These are phyloP conservation scores for Discostella pseudostelligera DNA, from an alignment of 108 stramenopile genomes.

Conservation along the genomic window DNA sequence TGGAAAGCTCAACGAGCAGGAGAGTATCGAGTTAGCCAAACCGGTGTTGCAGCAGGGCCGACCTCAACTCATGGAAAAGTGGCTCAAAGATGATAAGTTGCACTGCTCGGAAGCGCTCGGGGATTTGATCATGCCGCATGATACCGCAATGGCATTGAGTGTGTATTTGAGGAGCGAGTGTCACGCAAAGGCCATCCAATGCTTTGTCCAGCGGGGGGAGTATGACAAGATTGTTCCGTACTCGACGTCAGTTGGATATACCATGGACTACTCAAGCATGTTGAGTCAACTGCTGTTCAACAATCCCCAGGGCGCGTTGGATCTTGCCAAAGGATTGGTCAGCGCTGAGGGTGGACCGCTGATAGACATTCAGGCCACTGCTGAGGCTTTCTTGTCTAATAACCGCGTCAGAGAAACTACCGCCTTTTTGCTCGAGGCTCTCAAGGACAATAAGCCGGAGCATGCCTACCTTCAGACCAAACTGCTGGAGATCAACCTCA, in stretches of 20 bases:
- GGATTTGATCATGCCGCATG: constrained; percentile 93
- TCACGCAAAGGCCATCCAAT: constrained; percentile 98
- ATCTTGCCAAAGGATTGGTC: constrained; percentile 95
- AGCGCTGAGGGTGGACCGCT: constrained; percentile 91
- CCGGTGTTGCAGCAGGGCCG: constrained; percentile 96
- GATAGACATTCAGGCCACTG: constrained; percentile 95
- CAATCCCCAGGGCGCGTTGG: constrained; percentile 97
- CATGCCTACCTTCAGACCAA: constrained; percentile 99
- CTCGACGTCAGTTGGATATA: constrained; percentile 92
- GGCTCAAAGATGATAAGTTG: constrained; percentile 98
- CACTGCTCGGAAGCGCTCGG: constrained; percentile 94
- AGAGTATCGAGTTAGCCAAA: constrained; percentile 97
- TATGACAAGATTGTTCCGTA: constrained; percentile 99
- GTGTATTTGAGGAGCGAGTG: constrained; percentile 95
- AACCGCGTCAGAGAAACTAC: constrained; percentile 98
- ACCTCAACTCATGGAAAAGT: constrained; percentile 97
- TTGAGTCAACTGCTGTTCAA: constrained; percentile 96
- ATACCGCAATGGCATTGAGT: constrained; percentile 96
- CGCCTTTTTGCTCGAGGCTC: constrained; percentile 96
- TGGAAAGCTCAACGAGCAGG: constrained; percentile 94
- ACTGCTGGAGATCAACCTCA: constrained; percentile 99
- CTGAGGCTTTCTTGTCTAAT: constrained; percentile 96
- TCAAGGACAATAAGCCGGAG: constrained; percentile 98
- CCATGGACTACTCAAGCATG: constrained; percentile 95
- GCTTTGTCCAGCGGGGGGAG: constrained; percentile 98